phyloP scores from a whole-genome alignment of 768 basidiomycete genomes.

The Kwoniella bestiolae region DNA sequence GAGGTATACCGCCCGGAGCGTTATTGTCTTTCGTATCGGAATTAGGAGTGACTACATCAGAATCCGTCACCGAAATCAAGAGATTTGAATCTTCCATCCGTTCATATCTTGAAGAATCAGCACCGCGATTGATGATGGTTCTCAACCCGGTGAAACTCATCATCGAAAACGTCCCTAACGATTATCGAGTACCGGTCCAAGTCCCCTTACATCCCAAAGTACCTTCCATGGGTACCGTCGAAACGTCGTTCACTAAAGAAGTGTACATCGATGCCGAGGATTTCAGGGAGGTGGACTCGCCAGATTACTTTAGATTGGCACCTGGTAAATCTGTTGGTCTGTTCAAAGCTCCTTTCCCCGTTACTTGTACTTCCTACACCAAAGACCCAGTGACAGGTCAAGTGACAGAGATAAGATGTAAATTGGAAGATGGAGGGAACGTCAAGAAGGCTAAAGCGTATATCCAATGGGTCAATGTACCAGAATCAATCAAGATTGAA shows the following conservation, averaged over 20 bases:
- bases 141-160: constrained; percentile 85
- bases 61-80: constrained; percentile 78
- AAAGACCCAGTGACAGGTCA: constrained; percentile 72
- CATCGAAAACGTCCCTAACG: constrained; percentile 86
- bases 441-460: constrained; percentile 75
- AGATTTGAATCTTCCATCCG: constrained; percentile 91
- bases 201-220: constrained; percentile 95
- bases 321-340: constrained; percentile 97
- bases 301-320: constrained; percentile 96
- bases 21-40: constrained; percentile 89
- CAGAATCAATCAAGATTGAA: constrained; percentile 68
- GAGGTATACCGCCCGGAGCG: constrained; percentile 95
- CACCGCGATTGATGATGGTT: constrained; percentile 88
- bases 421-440: constrained; percentile 68
- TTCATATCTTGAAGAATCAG: constrained; percentile 84
- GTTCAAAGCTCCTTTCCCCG: constrained; percentile 87
- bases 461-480: constrained; percentile 83
- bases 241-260: constrained; percentile 74
- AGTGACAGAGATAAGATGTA: constrained; percentile 78
- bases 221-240: constrained; percentile 78
- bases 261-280: constrained; percentile 93
- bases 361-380: constrained; percentile 89
- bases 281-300: constrained; percentile 81
- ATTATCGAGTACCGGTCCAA: constrained; percentile 78
- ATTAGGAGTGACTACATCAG: constrained; percentile 87